Evolutionary conservation across 192 early-diverging fungal genomes (phyloP).

Genomic region (Backusella macrospora): DNA sequence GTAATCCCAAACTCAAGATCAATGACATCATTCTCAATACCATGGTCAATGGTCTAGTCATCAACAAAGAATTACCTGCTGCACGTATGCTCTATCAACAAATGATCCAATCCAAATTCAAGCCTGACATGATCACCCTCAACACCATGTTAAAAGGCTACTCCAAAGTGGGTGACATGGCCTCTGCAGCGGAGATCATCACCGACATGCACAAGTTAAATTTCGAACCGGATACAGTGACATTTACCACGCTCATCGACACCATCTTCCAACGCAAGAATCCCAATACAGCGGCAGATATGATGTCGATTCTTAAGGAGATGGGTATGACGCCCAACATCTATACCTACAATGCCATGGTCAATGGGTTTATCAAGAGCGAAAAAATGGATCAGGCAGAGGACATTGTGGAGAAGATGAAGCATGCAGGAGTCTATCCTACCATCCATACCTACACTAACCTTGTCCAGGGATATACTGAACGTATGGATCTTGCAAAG

Average conservation of each 20-base stretch:
- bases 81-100: constrained; percentile 27
- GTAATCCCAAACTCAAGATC: constrained; percentile 17
- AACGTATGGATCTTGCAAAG: constrained; percentile 23
- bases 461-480: constrained; percentile 37
- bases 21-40: constrained; percentile 38
- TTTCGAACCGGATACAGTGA: constrained; percentile 36
- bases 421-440: constrained; percentile 18
- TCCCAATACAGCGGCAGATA: constrained; percentile 7
- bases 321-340: constrained; percentile 34
- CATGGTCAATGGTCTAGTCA: constrained; percentile 38
- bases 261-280: constrained; percentile 20
- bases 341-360: constrained; percentile 37
- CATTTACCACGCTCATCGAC: constrained; percentile 37
- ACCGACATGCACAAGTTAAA: constrained; percentile 23
- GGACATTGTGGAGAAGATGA: constrained; percentile 11
- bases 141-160: constrained; percentile 43
- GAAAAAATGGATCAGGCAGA: constrained; percentile 33
- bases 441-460: constrained; percentile 40
- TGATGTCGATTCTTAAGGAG: constrained; percentile 7
- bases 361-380: constrained; percentile 33
- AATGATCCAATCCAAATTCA: constrained; percentile 25
- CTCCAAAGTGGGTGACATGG: constrained; percentile 8
- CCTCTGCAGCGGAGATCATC: constrained; percentile 21
- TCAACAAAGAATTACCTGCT: constrained; percentile 32
- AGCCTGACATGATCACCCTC: constrained; percentile 38